Base-by-base conservation (phyloP, 2,329 filamentous ascomycete species). In the Aspergillus aculeatinus region DNA sequence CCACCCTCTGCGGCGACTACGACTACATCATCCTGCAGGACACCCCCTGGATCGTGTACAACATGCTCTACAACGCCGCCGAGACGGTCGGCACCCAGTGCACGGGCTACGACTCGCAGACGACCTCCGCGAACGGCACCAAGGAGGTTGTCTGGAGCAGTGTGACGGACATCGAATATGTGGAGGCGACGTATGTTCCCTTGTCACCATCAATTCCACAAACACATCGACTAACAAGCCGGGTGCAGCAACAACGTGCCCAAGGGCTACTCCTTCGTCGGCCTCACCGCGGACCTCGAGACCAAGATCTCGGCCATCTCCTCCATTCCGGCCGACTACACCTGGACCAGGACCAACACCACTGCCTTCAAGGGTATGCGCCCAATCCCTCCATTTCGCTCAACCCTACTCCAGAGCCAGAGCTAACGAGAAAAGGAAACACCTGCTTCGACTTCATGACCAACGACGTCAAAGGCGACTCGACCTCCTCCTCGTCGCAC, bases 391-490 rank as follows among this genome's bases (percentile, higher is more conserved):
- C 39, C 25, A 4, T 4, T 3, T 27, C 21, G 21, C 9, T 27
- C 12, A 11, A 2, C 4, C 16, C 7, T 27, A 7, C 1, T 10
- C 12, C 21, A 27, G 5, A 35, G 10, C 27, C 7, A 2, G 7
- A 3, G 9, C 27, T 29, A 6, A 29, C 27, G 2, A 31, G 16
- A 29, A 39, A 4, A 63, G 61, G 61, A 29, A 80, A 80, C 61
- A 72, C 79, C 51, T 74, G 72, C 60, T 78, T 77, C 67, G 77
- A 79, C 62, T 80, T 80, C 69, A 80, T 80, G 74, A 79, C 76
- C 5, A 77, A 74, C 19, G 72, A 77, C 63, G 76, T 73, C 9
- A 74, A 78, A 51, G 77, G 76, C 48, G 78, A 80, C 68, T 77
- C 73, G 1, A 80, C 78, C 4, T 77, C 74, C 19, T 67, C 66